Conservation (phyloP, 2,329 filamentous ascomycete species). For the Fusarium irregulare region DNA sequence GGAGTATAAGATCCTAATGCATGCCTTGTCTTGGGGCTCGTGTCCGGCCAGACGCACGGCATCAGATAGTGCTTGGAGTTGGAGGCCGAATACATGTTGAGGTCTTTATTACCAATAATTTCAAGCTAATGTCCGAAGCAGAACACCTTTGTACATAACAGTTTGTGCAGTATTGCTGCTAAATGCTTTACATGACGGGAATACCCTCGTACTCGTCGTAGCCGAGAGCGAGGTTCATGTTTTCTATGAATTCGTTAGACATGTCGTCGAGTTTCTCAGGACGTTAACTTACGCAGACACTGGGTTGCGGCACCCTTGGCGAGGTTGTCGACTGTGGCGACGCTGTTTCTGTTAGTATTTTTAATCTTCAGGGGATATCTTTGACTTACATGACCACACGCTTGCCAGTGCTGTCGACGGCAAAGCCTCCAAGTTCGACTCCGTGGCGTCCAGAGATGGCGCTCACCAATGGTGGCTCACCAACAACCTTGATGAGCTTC, state of each 20-base stretch:
- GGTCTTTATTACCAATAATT: neutral
- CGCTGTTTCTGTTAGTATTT: constrained; percentile 21
- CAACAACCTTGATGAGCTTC: constrained; percentile 91
- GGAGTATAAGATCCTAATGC: neutral
- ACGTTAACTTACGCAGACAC: constrained; percentile 9
- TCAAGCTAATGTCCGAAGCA: neutral
- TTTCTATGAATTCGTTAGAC: constrained; percentile 66
- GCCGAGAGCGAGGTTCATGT: constrained; percentile 92
- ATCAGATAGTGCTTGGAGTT: neutral
- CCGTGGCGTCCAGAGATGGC: constrained; percentile 78
- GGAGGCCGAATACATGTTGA: neutral
- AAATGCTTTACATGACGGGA: constrained; percentile 54
- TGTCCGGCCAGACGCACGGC: neutral
- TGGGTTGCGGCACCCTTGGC: constrained; percentile 20
- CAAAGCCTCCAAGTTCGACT: constrained; percentile 94
- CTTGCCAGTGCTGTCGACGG: constrained; percentile 87
- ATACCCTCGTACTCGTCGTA: constrained; percentile 92
- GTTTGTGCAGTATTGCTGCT: neutral
- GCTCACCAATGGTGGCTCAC: constrained; percentile 63
- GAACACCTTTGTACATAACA: neutral
- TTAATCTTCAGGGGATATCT: neutral
- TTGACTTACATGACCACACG: constrained; percentile 77
- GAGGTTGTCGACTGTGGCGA: constrained; percentile 11
- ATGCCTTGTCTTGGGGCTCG: neutral
- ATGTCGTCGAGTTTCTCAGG: too few species aligned